Evolutionary conservation across 495 filamentous ascomycete genomes (phyloP).

Genomic region (Penicillium manginii): DNA sequence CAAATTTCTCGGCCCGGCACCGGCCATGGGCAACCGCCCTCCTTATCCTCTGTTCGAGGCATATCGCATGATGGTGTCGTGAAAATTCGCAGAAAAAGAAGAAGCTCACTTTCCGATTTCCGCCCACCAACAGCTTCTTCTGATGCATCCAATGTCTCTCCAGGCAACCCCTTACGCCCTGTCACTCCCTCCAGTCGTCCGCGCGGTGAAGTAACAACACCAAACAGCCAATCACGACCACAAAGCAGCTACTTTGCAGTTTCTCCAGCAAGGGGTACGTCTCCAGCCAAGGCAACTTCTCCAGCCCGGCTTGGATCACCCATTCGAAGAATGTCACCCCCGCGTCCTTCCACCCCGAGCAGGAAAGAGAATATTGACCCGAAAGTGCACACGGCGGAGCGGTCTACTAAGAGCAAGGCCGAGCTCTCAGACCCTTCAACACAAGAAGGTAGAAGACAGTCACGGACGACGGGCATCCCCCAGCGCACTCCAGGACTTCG

Average conservation of each 20-base stretch:
- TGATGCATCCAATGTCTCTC: conserved; percentile 39
- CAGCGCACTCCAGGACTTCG: conserved; percentile 51
- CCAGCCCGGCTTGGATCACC: conserved; percentile 40
- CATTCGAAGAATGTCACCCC: conserved; percentile 41
- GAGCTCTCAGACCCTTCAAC: conserved; percentile 45
- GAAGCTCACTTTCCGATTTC: conserved; percentile 90
- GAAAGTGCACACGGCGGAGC: conserved; percentile 36
- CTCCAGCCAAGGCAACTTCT: conserved; percentile 36
- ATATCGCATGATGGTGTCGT: conserved; percentile 41
- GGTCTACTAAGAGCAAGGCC: conserved; percentile 38
- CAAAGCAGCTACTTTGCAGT: conserved; percentile 38
- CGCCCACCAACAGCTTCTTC: conserved; percentile 60
- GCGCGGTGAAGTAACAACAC: conserved; percentile 36
- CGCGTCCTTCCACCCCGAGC: conserved; percentile 51
- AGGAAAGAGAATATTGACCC: conserved; percentile 60
- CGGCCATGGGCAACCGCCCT: conserved; percentile 44
- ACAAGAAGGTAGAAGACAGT: conserved; percentile 49
- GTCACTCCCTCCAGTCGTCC: conserved; percentile 40
- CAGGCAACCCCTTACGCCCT: conserved; percentile 39
- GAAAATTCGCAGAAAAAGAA: conserved; percentile 71
- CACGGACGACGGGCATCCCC: conserved; percentile 59
- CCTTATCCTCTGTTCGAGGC: conserved; percentile 41
- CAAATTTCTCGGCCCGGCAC: conserved; percentile 51
- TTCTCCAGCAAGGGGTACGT: conserved; percentile 36
- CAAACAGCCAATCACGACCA: conserved; percentile 36